phyloP scores from a whole-genome alignment of 2,329 filamentous ascomycete species.

The Pestalotiopsis fici region DNA sequence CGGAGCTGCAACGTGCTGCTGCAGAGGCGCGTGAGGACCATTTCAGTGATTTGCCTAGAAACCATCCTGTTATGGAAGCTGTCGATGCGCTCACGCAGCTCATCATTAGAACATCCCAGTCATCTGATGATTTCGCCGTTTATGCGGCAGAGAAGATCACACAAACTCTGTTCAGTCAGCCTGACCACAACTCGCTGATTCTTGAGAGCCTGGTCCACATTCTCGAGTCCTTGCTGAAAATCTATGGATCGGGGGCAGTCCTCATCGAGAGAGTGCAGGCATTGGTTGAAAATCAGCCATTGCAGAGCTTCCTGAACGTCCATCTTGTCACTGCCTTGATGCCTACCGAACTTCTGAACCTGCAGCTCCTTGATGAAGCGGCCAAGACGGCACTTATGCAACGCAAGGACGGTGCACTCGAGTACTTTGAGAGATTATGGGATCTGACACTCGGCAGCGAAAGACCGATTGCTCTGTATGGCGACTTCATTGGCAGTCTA shows the following conservation, averaged over 20 bases:
- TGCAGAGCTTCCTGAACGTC: constrained; percentile 56
- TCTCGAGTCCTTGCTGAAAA: constrained; percentile 61
- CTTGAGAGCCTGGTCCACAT: constrained; percentile 65
- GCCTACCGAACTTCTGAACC: constrained; percentile 62
- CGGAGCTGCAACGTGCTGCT: constrained; percentile 57
- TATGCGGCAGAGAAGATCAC: constrained; percentile 63
- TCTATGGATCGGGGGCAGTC: constrained; percentile 48
- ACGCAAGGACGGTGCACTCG: constrained; percentile 70
- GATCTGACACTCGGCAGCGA: constrained; percentile 79
- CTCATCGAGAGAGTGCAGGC: constrained; percentile 57
- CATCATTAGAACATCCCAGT: constrained; percentile 64
- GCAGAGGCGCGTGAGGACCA: constrained; percentile 59
- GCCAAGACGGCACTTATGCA: constrained; percentile 73
- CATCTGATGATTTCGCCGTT: constrained; percentile 59
- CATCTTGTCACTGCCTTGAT: constrained; percentile 59
- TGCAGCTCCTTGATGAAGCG: constrained; percentile 68
- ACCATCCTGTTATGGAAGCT: constrained; percentile 61
- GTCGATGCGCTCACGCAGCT: constrained; percentile 63
- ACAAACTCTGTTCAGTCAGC: constrained; percentile 52
- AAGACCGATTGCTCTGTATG: constrained; percentile 74
- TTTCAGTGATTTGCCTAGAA: constrained; percentile 58
- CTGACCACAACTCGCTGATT: constrained; percentile 51
- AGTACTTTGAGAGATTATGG: constrained; percentile 79
- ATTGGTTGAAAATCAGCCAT: constrained; percentile 58
- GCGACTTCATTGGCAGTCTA: constrained; percentile 83